Evolutionary conservation across 1,284 basidiomycete species (phyloP).

Genomic region (Ustilago curta): DNA sequence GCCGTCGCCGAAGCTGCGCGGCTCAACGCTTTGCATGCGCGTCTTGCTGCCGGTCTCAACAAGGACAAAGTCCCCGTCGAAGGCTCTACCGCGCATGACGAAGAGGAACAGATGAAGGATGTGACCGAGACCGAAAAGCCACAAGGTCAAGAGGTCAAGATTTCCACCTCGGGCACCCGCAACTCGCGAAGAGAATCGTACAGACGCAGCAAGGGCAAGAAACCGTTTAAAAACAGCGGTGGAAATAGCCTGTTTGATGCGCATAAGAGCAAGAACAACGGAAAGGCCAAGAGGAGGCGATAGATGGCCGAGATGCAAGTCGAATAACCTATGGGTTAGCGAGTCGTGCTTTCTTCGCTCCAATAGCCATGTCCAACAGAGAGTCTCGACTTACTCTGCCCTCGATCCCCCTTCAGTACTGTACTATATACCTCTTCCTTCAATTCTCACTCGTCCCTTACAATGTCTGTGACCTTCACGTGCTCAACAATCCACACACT

Average conservation of each 20-base stretch:
- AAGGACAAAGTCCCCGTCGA: conserved; percentile 66
- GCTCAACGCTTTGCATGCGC: conserved; percentile 79
- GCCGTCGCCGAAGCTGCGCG: conserved; percentile 86
- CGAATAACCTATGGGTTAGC: too few species aligned
- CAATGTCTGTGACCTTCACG: not conserved
- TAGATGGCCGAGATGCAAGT: too few species aligned
- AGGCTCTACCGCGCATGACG: conserved; percentile 60
- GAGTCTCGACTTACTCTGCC: too few species aligned
- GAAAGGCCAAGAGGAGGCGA: conserved; percentile 57
- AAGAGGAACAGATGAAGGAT: conserved; percentile 71
- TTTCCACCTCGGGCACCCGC: conserved; percentile 59
- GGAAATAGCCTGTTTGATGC: conserved; percentile 38
- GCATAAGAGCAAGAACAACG: conserved; percentile 56
- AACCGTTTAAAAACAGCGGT: conserved; percentile 55
- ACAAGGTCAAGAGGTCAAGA: conserved; percentile 26
- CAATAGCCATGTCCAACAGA: too few species aligned
- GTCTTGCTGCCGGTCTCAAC: conserved; percentile 72
- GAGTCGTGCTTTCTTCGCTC: too few species aligned
- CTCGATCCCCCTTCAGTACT: not conserved
- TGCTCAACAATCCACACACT: not conserved
- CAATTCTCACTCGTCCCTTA: not conserved
- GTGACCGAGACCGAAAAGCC: conserved; percentile 65
- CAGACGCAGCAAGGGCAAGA: conserved; percentile 51
- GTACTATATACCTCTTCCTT: conserved; percentile 24
- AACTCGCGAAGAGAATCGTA: conserved; percentile 61